A percentile compares a stretch with the other conserved stretches of the same genome.
Evolutionary conservation across 495 filamentous ascomycete genomes (phyloP).

Genomic region (Penicillium cosmopolitanum): DNA sequence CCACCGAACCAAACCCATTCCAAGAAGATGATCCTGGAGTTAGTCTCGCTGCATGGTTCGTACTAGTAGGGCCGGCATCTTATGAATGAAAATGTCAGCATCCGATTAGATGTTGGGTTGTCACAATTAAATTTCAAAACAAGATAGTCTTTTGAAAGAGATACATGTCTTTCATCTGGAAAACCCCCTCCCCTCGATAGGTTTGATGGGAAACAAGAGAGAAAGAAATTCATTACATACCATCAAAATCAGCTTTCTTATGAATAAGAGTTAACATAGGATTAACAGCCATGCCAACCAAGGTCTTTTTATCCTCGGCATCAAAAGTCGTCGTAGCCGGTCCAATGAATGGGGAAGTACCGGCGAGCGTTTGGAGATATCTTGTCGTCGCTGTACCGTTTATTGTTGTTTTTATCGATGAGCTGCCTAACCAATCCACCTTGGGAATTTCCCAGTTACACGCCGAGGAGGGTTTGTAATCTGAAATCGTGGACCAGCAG

Average conservation of each 20-base stretch:
- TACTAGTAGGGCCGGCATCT: not conserved
- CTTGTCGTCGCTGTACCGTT: not conserved
- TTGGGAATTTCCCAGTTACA: not conserved
- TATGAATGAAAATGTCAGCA: not conserved
- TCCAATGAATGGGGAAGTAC: not conserved
- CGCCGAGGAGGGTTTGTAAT: not conserved
- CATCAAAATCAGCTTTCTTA: conserved; percentile 1
- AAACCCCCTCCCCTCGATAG: not conserved
- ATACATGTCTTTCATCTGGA: too few species aligned
- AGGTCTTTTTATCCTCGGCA: not conserved
- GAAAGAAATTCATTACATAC: not conserved
- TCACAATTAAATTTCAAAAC: not conserved
- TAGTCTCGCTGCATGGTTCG: not conserved
- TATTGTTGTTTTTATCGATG: not conserved
- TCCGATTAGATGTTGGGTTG: not conserved
- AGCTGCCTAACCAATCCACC: not conserved
- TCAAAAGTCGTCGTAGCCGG: not conserved
- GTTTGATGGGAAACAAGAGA: too few species aligned
- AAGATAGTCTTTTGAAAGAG: too few species aligned
- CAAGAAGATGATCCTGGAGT: not conserved
- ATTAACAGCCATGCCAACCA: not conserved
- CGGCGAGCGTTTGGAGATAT: not conserved
- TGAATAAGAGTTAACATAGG: not conserved
- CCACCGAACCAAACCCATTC: not conserved
- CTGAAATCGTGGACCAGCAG: not conserved